Evolutionary conservation across 352 stramenopile genomes (phyloP), one percentile per base, ranked within the genome.

Genomic region (Phytopythium kandeliae): DNA sequence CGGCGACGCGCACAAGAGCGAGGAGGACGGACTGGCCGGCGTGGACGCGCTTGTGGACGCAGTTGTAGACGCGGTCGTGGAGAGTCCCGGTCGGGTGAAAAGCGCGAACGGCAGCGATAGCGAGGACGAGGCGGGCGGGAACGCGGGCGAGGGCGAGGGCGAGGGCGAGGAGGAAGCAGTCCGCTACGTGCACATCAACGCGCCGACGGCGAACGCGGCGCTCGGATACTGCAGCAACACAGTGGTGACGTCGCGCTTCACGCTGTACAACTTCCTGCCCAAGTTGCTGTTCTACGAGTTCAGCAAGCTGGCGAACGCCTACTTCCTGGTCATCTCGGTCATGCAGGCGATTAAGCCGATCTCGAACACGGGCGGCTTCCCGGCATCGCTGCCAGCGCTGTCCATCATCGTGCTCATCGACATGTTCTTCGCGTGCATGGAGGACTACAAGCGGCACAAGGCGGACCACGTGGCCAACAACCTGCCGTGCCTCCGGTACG

Each of bases 391-490:
- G 7, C 76, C 89, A 0, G 88, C 93, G 24, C 72, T 98, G n/a
- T 82, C 78, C 8, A 95, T 97, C 50, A 97, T 98, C 46, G 79
- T 98, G 41, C 54, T 92, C 24, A 92, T 98, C 48, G 88, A 97
- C 54, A 96, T 96, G 69, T 83, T 97, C 40, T 97, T 97, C 42
- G 83, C 85, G 19, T 89, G 70, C 40, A 46, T 97, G 4, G 91
- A 97, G 57, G 92, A 98, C 69, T 86, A 89, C 51, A 93, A 96
- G 54, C 74, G 87, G 16, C 85, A 97, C 60, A 71, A 84, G 47
- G 85, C 90, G 6, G 90, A 97, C 71, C 69, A 89, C 44, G 73
- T 76, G 15, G 79, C 87, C 9, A 97, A 97, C 58, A 76, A 93
- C 17, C 51, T 89, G 33, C 68, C 74, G 25, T 95, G 85, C 21